A percentile compares a stretch with the other conserved stretches of the same genome.
Conservation (phyloP, 495 filamentous ascomycete genomes). For the Cercophora samala region DNA sequence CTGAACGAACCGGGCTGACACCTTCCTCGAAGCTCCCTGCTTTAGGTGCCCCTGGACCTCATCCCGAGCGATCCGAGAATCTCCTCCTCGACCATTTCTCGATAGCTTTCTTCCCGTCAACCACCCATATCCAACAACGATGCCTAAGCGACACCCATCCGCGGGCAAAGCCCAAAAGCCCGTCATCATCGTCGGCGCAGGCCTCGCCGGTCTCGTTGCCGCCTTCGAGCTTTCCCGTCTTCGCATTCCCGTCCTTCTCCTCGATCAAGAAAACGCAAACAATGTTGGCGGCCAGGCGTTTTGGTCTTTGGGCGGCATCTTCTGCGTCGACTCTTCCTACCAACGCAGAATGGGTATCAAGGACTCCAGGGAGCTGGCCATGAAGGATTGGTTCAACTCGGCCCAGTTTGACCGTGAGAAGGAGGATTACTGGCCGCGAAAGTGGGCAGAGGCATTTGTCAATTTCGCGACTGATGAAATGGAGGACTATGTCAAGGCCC, state of each 20-base stretch:
- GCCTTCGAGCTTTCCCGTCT: constrained; percentile 48
- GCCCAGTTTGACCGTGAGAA: constrained; percentile 49
- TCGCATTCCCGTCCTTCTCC: constrained; percentile 38
- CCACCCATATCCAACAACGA: neutral
- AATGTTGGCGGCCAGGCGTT: constrained; percentile 53
- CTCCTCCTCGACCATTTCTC: neutral
- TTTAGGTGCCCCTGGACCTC: no score
- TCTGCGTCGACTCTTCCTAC: constrained; percentile 47
- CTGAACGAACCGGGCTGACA: neutral
- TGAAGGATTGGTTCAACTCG: constrained; percentile 50
- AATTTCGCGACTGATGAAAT: constrained; percentile 49
- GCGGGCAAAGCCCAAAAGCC: constrained; percentile 24
- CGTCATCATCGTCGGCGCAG: constrained; percentile 51
- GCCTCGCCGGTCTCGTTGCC: constrained; percentile 51
- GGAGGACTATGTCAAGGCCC: constrained; percentile 48
- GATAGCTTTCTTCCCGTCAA: neutral
- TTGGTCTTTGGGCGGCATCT: constrained; percentile 54
- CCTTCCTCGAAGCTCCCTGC: neutral
- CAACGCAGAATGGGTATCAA: constrained; percentile 51
- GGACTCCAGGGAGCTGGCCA: constrained; percentile 46
- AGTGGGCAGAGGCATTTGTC: constrained; percentile 54
- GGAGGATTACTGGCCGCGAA: constrained; percentile 49
- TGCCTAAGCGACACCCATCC: neutral
- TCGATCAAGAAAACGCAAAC: constrained; percentile 49
- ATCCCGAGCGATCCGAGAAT: constrained; percentile 4